Conservation (phyloP, 805 yeast species). For the Yarrowia sp. region DNA sequence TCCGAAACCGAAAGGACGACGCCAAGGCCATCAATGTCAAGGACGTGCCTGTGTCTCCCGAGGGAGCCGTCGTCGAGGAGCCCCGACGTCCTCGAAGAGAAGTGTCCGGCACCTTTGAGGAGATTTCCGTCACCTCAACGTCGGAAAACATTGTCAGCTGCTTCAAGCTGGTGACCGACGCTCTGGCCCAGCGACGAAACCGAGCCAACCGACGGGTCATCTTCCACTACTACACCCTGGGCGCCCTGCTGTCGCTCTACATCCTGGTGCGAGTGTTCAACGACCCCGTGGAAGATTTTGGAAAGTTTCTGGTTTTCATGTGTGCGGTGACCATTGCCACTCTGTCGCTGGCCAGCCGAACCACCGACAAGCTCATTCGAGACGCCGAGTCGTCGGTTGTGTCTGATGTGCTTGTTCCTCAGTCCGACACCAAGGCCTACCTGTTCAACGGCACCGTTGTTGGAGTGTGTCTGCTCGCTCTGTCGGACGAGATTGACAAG, state of each 20-base stretch:
- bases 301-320: slow-evolving; percentile 25
- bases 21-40: slow-evolving; percentile 37
- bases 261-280: slow-evolving; percentile 18
- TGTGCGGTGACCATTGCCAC: slow-evolving; percentile 40
- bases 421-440: slow-evolving; percentile 37
- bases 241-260: slow-evolving; percentile 14
- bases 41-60: slow-evolving; percentile 36
- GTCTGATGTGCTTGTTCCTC: slow-evolving; percentile 33
- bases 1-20: slow-evolving; percentile 31
- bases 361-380: slow-evolving; percentile 37
- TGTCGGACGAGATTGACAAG: slow-evolving; percentile 30
- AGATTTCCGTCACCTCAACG: slow-evolving; percentile 38
- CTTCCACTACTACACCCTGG: slow-evolving; percentile 36
- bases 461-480: slow-evolving; percentile 33
- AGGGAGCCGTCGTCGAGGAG: slow-evolving; percentile 23
- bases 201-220: slow-evolving; percentile 36
- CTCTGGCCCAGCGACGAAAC: slow-evolving; percentile 41
- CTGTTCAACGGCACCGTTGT: slow-evolving; percentile 40
- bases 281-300: slow-evolving; percentile 37
- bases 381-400: slow-evolving; percentile 40
- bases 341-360: slow-evolving; percentile 35
- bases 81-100: slow-evolving; percentile 31
- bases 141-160: slow-evolving; percentile 23
- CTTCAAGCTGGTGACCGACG: slow-evolving; percentile 40
- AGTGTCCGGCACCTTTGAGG: slow-evolving; percentile 24